Percentiles rank a stretch among this genome's conserved stretches.
Evolutionary conservation across 2,329 filamentous ascomycete species (phyloP).

Genomic region (Pseudophaeomoniella oleicola): DNA sequence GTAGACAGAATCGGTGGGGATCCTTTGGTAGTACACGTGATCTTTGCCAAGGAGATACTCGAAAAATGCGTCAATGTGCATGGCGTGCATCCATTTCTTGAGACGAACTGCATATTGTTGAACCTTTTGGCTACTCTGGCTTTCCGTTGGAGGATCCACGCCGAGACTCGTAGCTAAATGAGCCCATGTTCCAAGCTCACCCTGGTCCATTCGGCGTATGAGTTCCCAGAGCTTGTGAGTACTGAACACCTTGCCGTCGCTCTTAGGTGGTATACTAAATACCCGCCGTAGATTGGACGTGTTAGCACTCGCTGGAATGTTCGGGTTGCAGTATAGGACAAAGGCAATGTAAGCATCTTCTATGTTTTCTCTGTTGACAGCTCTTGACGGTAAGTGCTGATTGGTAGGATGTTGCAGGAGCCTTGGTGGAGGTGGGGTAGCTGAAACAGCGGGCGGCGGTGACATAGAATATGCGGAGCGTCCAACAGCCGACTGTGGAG

Average conservation of each 20-base stretch:
- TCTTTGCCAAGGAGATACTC: slow-evolving; percentile 69
- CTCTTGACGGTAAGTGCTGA: slow-evolving; percentile 47
- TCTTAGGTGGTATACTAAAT: slow-evolving; percentile 69
- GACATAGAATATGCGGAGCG: slow-evolving; percentile 25
- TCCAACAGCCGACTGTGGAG: slow-evolving; percentile 13
- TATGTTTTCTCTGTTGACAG: slow-evolving; percentile 56
- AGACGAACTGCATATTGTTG: slow-evolving; percentile 87
- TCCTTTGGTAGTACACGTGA: slow-evolving; percentile 65
- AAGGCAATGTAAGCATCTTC: slow-evolving; percentile 74
- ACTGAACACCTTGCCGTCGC: slow-evolving; percentile 74
- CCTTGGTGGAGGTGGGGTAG: slow-evolving; percentile 10
- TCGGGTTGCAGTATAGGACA: slow-evolving; percentile 82
- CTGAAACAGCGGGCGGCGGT: slow-evolving; percentile 19
- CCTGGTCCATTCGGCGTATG: slow-evolving; percentile 61
- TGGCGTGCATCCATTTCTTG: slow-evolving; percentile 96
- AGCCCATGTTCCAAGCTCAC: slow-evolving; percentile 86
- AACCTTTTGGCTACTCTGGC: slow-evolving; percentile 82
- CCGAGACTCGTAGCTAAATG: slow-evolving; percentile 77
- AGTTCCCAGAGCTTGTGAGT: slow-evolving; percentile 64
- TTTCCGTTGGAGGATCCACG: slow-evolving; percentile 75
- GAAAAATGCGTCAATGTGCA: slow-evolving; percentile 91
- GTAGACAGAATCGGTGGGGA: slow-evolving; percentile 52
- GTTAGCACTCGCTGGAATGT: slow-evolving; percentile 55
- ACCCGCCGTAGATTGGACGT: slow-evolving; percentile 56
- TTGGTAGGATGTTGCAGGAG: slow-evolving; percentile 15